These are phyloP conservation scores for Fusarium sp. DNA, from an alignment of 2,329 filamentous ascomycete species.

Conservation along the genomic window DNA sequence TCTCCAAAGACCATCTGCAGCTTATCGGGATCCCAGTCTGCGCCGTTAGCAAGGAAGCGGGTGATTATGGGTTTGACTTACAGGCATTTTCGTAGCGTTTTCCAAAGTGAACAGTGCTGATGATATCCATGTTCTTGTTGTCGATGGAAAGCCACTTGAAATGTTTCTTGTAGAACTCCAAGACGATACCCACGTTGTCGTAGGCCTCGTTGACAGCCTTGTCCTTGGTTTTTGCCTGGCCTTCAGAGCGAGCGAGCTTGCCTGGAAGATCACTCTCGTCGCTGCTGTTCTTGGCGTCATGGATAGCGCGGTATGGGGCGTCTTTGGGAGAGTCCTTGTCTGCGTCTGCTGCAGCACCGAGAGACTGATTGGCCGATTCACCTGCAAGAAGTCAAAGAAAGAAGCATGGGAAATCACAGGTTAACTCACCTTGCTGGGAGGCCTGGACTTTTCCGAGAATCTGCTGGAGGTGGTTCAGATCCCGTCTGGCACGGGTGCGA, in stretches of 20 bases:
- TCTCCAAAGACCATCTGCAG: constrained; percentile 69
- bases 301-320: constrained; percentile 56
- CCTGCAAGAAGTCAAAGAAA: not conserved
- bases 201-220: constrained; percentile 61
- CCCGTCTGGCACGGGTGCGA: constrained; percentile 52
- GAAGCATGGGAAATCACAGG: not conserved
- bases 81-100: constrained; percentile 64
- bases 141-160: constrained; percentile 66
- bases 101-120: constrained; percentile 66
- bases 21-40: constrained; percentile 63
- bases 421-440: constrained; percentile 45
- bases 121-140: constrained; percentile 61
- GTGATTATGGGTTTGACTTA: constrained; percentile 40
- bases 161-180: constrained; percentile 62
- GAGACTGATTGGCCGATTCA: constrained; percentile 33
- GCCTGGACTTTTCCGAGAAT: constrained; percentile 44
- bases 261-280: constrained; percentile 57
- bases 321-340: constrained; percentile 39
- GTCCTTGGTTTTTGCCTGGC: constrained; percentile 55
- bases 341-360: constrained; percentile 23
- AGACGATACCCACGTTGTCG: constrained; percentile 62
- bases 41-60: not conserved
- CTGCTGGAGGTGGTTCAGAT: constrained; percentile 54
- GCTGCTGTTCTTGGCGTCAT: constrained; percentile 56
- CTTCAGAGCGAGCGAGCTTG: constrained; percentile 57